Evolutionary conservation across 2,329 filamentous ascomycete genomes (phyloP).

Genomic region (Penicillium sclerotigenum): DNA sequence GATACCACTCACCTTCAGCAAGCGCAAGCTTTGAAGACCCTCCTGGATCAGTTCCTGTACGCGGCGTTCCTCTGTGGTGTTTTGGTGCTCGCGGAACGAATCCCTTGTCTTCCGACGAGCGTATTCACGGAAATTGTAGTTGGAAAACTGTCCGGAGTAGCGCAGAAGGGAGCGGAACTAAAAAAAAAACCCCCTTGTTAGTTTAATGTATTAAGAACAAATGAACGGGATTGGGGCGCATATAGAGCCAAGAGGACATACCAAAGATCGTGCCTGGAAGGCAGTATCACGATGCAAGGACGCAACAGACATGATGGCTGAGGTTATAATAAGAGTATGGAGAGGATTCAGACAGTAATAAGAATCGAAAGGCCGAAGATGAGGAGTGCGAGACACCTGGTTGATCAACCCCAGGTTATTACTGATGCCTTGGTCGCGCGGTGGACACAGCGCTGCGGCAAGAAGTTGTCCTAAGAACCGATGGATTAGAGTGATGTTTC

Average conservation of each 20-base stretch:
- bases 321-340: background rate
- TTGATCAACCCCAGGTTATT: background rate
- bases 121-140: conserved; percentile 98
- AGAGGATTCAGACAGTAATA: background rate
- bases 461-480: background rate
- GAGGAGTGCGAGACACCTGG: background rate
- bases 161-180: conserved; percentile 91
- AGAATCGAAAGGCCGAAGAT: background rate
- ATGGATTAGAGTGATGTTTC: background rate
- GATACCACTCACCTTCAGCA: conserved; percentile 71
- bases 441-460: background rate
- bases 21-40: conserved; percentile 79
- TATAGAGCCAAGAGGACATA: conserved; percentile 26
- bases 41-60: conserved; percentile 88
- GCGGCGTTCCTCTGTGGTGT: conserved; percentile 67
- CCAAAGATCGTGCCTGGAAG: conserved; percentile 49
- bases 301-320: conserved; percentile 43
- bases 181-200: background rate
- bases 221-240: background rate
- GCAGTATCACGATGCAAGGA: conserved; percentile 42
- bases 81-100: conserved; percentile 78
- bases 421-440: background rate
- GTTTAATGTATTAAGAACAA: background rate
- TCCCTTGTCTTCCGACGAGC: conserved; percentile 86
- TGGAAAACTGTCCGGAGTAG: conserved; percentile 79